Percentiles rank a stretch among this genome's conserved stretches.
These are phyloP conservation scores for Acanthamoeba sp. DNA, from an alignment of 208 protist genomes.

Conservation along the genomic window DNA sequence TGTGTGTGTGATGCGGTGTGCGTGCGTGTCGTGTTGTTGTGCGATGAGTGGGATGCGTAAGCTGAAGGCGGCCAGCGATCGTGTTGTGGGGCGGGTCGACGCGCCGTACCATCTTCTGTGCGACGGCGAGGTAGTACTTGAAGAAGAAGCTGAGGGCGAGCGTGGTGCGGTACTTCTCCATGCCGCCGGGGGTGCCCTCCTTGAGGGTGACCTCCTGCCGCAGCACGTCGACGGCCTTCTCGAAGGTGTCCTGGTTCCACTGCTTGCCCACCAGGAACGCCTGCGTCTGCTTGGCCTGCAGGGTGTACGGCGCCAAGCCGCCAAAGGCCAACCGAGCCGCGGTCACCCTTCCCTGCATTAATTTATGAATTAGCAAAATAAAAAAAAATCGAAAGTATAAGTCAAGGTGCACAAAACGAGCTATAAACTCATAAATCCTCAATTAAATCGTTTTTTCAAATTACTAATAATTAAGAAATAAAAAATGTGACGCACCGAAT, in stretches of 20 bases:
- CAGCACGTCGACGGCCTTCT: constrained; percentile 64
- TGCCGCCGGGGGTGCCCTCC: constrained; percentile 82
- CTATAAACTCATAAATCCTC: too few relatives aligned
- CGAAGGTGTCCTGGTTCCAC: constrained; percentile 65
- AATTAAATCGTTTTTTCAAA: not conserved
- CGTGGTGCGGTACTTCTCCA: constrained; percentile 87
- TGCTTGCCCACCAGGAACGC: constrained; percentile 80
- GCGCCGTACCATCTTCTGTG: constrained; percentile 38
- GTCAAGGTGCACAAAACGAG: too few relatives aligned
- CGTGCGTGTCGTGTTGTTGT: too few relatives aligned
- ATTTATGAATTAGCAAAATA: not conserved
- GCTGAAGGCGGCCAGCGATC: not conserved
- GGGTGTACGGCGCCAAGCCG: constrained; percentile 85
- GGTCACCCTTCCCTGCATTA: constrained; percentile 71
- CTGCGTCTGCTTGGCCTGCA: constrained; percentile 79
- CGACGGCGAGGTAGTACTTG: constrained; percentile 91
- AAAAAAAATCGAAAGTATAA: too few relatives aligned
- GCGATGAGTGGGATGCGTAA: too few relatives aligned
- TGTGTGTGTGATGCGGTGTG: too few relatives aligned
- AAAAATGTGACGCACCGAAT: not conserved
- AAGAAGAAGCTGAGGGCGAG: constrained; percentile 91
- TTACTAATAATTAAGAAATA: not conserved
- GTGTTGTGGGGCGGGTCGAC: not conserved
- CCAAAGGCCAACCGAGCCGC: constrained; percentile 83
- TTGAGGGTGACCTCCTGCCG: constrained; percentile 48